Conservation (phyloP, 345 rosid genomes). For the Populus euphratica region DNA sequence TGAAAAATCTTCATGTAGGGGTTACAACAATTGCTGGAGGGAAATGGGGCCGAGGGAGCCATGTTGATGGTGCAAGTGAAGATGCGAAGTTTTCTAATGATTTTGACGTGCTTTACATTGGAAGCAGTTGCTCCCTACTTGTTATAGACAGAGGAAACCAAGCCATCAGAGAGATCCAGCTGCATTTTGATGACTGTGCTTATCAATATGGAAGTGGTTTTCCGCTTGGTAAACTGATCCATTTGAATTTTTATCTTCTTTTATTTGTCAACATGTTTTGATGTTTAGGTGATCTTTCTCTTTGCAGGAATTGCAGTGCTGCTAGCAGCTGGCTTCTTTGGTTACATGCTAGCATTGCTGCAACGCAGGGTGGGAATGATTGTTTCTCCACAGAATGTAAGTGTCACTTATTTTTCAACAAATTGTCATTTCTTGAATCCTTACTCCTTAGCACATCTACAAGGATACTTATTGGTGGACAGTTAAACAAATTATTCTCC, state of each 20-base stretch:
- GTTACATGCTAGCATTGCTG: slow-evolving; percentile 94
- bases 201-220: slow-evolving; percentile 93
- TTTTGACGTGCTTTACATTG: slow-evolving; percentile 89
- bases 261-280: not conserved
- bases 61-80: slow-evolving; percentile 96
- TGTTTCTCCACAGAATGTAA: slow-evolving; percentile 64
- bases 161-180: slow-evolving; percentile 95
- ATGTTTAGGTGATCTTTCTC: slow-evolving; percentile 16
- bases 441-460: not conserved
- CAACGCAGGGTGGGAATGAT: slow-evolving; percentile 70
- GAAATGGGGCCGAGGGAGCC: slow-evolving; percentile 68
- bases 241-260: not conserved
- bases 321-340: slow-evolving; percentile 90
- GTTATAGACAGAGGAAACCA: slow-evolving; percentile 91
- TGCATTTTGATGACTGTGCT: slow-evolving; percentile 97
- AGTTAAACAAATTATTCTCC: not conserved
- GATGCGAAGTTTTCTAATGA: slow-evolving; percentile 96
- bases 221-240: slow-evolving; percentile 62
- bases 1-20: slow-evolving; percentile 43
- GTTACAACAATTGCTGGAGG: slow-evolving; percentile 99
- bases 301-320: slow-evolving; percentile 85
- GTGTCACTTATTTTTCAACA: slow-evolving; percentile 16
- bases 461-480: not conserved
- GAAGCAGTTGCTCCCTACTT: slow-evolving; percentile 95
- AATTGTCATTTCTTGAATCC: not conserved